These are phyloP conservation scores for Lagenaria siceraria DNA, from an alignment of 306 rosid genomes.

Conservation along the genomic window DNA sequence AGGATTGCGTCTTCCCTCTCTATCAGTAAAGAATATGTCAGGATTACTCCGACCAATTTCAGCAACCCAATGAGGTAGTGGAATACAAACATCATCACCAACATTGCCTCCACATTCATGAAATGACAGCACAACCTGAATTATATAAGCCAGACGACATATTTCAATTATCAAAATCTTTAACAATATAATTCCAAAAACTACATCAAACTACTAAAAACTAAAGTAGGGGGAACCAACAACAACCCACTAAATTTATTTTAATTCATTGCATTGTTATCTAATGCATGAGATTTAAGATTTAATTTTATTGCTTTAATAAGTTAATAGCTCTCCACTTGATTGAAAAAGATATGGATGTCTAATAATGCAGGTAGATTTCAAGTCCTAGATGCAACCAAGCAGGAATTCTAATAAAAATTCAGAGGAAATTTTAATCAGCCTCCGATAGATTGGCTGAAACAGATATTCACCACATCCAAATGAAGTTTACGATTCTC, in stretches of 20 bases:
- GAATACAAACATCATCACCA: slow-evolving; percentile 93
- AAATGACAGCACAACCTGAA: slow-evolving; percentile 82
- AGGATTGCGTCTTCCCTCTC: slow-evolving; percentile 92
- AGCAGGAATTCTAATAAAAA: not conserved
- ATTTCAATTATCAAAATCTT: not conserved
- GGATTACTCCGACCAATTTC: slow-evolving; percentile 97
- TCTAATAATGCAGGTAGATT: not conserved
- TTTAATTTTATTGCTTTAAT: not conserved
- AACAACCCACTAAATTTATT: not conserved
- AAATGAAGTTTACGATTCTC: too few species aligned
- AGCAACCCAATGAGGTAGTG: slow-evolving; percentile 95
- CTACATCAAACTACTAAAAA: not conserved
- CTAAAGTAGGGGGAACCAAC: not conserved
- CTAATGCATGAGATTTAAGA: not conserved
- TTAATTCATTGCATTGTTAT: not conserved
- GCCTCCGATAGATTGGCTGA: not conserved
- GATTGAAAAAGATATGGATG: not conserved
- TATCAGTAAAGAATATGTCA: slow-evolving; percentile 85
- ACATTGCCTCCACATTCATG: slow-evolving; percentile 99
- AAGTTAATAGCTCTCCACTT: not conserved
- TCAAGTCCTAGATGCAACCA: not conserved
- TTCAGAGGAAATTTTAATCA: not conserved
- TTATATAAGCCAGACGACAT: not conserved
- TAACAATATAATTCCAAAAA: not conserved
- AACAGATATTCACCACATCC: not conserved